phyloP scores from a whole-genome alignment of 2,329 filamentous ascomycete species.

The Aureobasidium sp. region DNA sequence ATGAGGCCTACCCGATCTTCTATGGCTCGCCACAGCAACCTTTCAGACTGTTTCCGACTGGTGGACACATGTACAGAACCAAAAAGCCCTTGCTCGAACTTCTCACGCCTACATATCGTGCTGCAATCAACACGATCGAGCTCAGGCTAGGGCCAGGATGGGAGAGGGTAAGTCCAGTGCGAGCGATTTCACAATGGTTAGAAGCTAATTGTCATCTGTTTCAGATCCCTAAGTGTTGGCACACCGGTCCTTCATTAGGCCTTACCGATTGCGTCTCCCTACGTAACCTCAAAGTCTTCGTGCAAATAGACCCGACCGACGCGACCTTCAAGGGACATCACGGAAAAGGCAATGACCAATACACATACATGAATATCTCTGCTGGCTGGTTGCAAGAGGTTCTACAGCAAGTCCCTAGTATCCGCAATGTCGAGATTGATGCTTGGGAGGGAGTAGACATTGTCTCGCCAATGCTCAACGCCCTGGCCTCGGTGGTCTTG shows the following conservation, averaged over 20 bases:
- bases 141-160: constrained; percentile 67
- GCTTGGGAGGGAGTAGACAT: constrained; percentile 60
- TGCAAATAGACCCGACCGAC: constrained; percentile 63
- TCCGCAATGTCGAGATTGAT: constrained; percentile 61
- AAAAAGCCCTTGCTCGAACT: constrained; percentile 65
- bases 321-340: constrained; percentile 62
- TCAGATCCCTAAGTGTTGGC: constrained; percentile 60
- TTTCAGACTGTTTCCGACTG: constrained; percentile 61
- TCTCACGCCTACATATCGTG: constrained; percentile 54
- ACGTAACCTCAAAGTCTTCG: constrained; percentile 54
- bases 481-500: constrained; percentile 48
- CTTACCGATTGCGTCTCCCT: constrained; percentile 56
- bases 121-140: constrained; percentile 57
- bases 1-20: constrained; percentile 59
- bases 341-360: constrained; percentile 43
- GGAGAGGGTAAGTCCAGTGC: constrained; percentile 37
- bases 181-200: neutral
- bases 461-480: constrained; percentile 56
- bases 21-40: constrained; percentile 50
- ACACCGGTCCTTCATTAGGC: constrained; percentile 58
- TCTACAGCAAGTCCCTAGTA: constrained; percentile 49
- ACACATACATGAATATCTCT: constrained; percentile 65
- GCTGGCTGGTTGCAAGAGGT: constrained; percentile 51
- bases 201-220: neutral
- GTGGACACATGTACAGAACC: constrained; percentile 62